phyloP scores from a whole-genome alignment of 257 asterid species.

The Przewalskia tangutica region DNA sequence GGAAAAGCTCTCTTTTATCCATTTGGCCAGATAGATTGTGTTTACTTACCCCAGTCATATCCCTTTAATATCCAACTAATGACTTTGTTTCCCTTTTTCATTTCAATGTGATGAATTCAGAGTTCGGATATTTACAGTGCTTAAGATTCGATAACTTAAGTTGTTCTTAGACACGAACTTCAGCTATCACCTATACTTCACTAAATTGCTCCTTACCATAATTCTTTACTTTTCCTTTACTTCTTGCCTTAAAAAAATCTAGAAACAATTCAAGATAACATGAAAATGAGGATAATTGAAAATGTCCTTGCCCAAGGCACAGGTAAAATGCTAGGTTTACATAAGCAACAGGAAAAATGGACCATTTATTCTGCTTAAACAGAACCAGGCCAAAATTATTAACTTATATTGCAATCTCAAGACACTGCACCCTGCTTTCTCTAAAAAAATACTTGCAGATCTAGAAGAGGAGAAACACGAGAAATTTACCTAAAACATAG shows the following conservation, averaged over 20 bases:
- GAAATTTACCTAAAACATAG: neutral
- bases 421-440: neutral
- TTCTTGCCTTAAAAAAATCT: neutral
- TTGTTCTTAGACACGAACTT: neutral
- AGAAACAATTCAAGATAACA: constrained; percentile 3
- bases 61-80: neutral
- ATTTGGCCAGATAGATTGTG: neutral
- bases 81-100: neutral
- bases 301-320: neutral
- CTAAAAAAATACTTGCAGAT: neutral
- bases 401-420: neutral
- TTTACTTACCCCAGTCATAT: neutral
- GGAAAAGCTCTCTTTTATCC: neutral
- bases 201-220: neutral
- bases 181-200: neutral
- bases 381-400: neutral
- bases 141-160: neutral
- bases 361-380: neutral
- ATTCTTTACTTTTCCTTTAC: neutral
- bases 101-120: neutral
- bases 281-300: neutral
- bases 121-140: neutral
- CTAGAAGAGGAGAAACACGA: neutral
- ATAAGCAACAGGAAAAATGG: neutral
- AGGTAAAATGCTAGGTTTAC: neutral